phyloP scores from a whole-genome alignment of 23 red algal species.

The Porphyridium purpureum region DNA sequence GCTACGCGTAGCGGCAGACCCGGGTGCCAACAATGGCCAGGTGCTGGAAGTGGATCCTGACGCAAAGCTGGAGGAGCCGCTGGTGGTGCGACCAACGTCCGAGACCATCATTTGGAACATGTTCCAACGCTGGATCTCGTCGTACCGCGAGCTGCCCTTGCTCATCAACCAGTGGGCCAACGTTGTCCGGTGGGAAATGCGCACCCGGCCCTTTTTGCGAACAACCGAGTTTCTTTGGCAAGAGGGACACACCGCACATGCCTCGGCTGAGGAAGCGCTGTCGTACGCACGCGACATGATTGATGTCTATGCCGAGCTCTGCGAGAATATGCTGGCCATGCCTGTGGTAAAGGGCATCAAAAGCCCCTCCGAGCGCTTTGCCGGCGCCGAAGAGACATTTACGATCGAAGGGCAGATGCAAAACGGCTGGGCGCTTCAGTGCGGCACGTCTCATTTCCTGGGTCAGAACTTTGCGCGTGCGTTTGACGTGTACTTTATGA shows the following conservation, averaged over 20 bases:
- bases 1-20: constrained; percentile 22
- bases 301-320: constrained; percentile 43
- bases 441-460: constrained; percentile 81
- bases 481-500: constrained; percentile 65
- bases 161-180: constrained; percentile 97
- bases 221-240: constrained; percentile 98
- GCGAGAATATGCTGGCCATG: constrained; percentile 54
- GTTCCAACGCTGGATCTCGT: constrained; percentile 86
- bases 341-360: constrained; percentile 71
- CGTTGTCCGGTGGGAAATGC: constrained; percentile 94
- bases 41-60: constrained; percentile 69
- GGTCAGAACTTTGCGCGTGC: constrained; percentile 86
- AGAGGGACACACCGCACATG: constrained; percentile 96
- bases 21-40: constrained; percentile 9
- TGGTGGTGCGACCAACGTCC: constrained; percentile 81
- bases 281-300: constrained; percentile 76
- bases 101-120: constrained; percentile 98
- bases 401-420: constrained; percentile 94
- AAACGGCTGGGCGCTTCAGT: constrained; percentile 98
- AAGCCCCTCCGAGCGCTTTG: constrained; percentile 69
- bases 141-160: constrained; percentile 84
- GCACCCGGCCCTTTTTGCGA: constrained; percentile 93
- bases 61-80: constrained; percentile 68
- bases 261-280: constrained; percentile 37
- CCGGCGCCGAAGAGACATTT: constrained; percentile 83